Conservation (phyloP, 2,329 filamentous ascomycete genomes). For the Verticillium tricorpus region DNA sequence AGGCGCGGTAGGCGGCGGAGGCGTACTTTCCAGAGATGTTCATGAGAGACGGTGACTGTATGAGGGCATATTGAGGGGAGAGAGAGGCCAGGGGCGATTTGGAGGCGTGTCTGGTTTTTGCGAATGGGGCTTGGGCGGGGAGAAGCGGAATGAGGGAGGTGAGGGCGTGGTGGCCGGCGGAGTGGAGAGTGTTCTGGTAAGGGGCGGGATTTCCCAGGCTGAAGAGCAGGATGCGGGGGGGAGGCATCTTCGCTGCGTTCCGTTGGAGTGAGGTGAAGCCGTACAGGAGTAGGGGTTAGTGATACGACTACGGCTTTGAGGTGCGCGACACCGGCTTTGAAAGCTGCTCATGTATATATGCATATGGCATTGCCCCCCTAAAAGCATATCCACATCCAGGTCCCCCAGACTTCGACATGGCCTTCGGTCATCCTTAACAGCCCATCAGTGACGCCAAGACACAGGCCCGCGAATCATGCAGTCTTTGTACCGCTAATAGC, state of each 20-base stretch:
- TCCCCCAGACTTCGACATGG: neutral
- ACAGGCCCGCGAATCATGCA: neutral
- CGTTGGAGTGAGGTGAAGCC: neutral
- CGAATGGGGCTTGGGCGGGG: conserved; percentile 43
- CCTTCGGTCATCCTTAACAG: neutral
- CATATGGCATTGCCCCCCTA: neutral
- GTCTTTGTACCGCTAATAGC: too few relatives aligned
- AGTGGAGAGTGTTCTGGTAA: conserved; percentile 78
- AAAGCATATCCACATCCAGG: neutral
- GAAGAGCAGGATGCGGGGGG: conserved; percentile 67
- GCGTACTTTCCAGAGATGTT: conserved; percentile 76
- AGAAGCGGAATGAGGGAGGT: conserved; percentile 51
- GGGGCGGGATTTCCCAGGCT: conserved; percentile 80
- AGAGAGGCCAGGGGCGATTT: conserved; percentile 45
- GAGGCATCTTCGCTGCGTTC: conserved; percentile 12
- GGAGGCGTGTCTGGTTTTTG: conserved; percentile 39
- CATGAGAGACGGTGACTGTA: conserved; percentile 77
- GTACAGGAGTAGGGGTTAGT: neutral
- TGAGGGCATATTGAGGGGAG: conserved; percentile 56
- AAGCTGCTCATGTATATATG: neutral
- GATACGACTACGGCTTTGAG: neutral
- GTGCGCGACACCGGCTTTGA: neutral
- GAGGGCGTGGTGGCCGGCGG: conserved; percentile 78
- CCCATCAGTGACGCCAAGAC: neutral
- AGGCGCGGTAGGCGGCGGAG: conserved; percentile 19